Percentiles rank a stretch among this genome's conserved stretches.
Conservation (phyloP, 2,329 filamentous ascomycete genomes). For the Fusarium oxysporum region DNA sequence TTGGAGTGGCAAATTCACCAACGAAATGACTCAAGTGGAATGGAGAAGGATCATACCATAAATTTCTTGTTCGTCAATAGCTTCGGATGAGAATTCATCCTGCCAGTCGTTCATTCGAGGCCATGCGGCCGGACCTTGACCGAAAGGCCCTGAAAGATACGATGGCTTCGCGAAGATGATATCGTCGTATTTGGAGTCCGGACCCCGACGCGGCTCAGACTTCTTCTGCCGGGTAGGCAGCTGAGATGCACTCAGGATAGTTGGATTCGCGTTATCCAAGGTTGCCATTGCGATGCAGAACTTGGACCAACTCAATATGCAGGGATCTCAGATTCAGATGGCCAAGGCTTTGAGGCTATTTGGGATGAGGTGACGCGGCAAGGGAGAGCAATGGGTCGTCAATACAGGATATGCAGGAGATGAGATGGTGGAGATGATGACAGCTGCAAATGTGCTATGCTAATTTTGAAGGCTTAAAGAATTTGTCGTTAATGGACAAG, state of each 20-base stretch:
- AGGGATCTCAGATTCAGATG: slow-evolving; percentile 23
- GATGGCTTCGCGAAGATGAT: slow-evolving; percentile 60
- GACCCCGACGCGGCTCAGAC: slow-evolving; percentile 58
- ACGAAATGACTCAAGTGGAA: slow-evolving; percentile 10
- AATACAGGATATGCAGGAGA: slow-evolving; percentile 16
- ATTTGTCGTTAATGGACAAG: slow-evolving; percentile 31
- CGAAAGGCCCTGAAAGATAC: slow-evolving; percentile 55
- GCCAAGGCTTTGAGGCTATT: slow-evolving; percentile 26
- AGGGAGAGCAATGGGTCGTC: slow-evolving; percentile 4
- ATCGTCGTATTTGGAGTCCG: slow-evolving; percentile 61
- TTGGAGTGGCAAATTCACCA: slow-evolving; percentile 16
- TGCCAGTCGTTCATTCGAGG: slow-evolving; percentile 55
- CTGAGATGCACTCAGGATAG: slow-evolving; percentile 87
- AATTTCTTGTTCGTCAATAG: slow-evolving; percentile 97
- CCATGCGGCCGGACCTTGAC: slow-evolving; percentile 51
- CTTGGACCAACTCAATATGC: slow-evolving; percentile 12
- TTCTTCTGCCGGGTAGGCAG: slow-evolving; percentile 79
- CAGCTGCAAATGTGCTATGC: slow-evolving; percentile 25
- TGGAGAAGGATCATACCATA: slow-evolving; percentile 72
- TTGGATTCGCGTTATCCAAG: slow-evolving; percentile 88
- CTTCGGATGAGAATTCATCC: slow-evolving; percentile 75
- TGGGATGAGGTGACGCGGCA: slow-evolving; percentile 12
- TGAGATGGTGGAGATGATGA: slow-evolving; percentile 37
- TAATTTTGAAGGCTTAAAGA: slow-evolving; percentile 24
- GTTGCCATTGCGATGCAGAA: slow-evolving; percentile 41